Evolutionary conservation across 257 asterid species (phyloP).

Genomic region (Solanum sitiens): DNA sequence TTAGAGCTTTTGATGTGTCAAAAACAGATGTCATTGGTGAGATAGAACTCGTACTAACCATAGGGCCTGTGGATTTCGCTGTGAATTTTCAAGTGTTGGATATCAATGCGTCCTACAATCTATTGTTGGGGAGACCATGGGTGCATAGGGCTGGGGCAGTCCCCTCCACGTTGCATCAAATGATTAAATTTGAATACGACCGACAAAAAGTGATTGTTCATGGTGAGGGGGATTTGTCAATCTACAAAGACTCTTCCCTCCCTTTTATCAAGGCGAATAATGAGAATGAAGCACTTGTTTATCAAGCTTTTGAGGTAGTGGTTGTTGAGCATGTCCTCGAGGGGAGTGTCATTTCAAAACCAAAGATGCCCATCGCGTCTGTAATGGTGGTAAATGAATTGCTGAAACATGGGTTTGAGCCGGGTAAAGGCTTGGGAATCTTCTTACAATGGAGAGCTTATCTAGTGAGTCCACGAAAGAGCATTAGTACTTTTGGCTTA

Average conservation of each 20-base stretch:
- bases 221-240: too few species aligned
- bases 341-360: not conserved
- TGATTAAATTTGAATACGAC: not conserved
- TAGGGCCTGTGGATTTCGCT: not conserved
- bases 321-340: too few species aligned
- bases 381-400: not conserved
- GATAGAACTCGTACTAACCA: not conserved
- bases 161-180: not conserved
- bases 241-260: too few species aligned
- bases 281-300: too few species aligned
- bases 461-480: too few species aligned
- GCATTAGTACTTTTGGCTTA: too few species aligned
- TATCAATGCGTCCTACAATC: not conserved
- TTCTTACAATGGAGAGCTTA: not conserved
- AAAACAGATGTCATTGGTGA: too few species aligned
- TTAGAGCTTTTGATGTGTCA: not conserved
- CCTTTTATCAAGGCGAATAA: too few species aligned
- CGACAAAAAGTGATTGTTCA: too few species aligned
- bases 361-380: not conserved
- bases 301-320: too few species aligned
- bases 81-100: not conserved
- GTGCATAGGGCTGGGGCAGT: too few species aligned
- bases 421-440: not conserved
- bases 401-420: not conserved
- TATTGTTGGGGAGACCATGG: not conserved